These are phyloP conservation scores for Pluteus cervinus DNA, from an alignment of 768 basidiomycete species.

Conservation along the genomic window DNA sequence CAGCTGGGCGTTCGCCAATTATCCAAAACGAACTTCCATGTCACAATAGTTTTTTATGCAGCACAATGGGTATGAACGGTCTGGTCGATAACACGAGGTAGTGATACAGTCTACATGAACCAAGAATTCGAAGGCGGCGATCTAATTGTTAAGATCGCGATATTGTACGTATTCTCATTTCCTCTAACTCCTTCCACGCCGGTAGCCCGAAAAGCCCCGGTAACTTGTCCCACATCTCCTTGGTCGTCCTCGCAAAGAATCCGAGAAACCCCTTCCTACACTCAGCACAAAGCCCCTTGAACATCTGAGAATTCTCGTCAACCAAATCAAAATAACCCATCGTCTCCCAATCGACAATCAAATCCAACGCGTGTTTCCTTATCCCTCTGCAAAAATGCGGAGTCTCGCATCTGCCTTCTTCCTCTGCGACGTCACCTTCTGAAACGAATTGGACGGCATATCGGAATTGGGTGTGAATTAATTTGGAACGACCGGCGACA, in stretches of 20 bases:
- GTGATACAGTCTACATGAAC: not conserved
- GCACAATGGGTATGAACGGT: no score
- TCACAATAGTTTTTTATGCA: no score
- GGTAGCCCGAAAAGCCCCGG: slow-evolving; percentile 23
- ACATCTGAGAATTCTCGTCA: slow-evolving; percentile 20
- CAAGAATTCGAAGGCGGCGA: not conserved
- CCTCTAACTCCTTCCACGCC: slow-evolving; percentile 22
- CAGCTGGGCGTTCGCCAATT: no score
- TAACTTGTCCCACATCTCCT: slow-evolving; percentile 25
- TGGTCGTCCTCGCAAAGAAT: slow-evolving; percentile 13
- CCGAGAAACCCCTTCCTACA: slow-evolving; percentile 15
- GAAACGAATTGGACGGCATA: no score
- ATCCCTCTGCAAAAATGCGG: slow-evolving; percentile 15
- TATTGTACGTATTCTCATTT: slow-evolving; percentile 11
- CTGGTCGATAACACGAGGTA: not conserved
- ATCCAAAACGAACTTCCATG: no score
- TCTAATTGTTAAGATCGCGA: slow-evolving; percentile 10
- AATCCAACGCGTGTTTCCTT: no score
- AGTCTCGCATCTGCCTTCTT: slow-evolving; percentile 11
- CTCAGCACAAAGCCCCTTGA: slow-evolving; percentile 17
- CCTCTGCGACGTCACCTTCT: no score
- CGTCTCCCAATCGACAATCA: slow-evolving; percentile 22
- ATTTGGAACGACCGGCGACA: not conserved
- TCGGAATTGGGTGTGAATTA: slow-evolving; percentile 7
- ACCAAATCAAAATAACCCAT: slow-evolving; percentile 26